Evolutionary conservation across 352 stramenopile genomes (phyloP).

Genomic region (Aphanomyces invadans): DNA sequence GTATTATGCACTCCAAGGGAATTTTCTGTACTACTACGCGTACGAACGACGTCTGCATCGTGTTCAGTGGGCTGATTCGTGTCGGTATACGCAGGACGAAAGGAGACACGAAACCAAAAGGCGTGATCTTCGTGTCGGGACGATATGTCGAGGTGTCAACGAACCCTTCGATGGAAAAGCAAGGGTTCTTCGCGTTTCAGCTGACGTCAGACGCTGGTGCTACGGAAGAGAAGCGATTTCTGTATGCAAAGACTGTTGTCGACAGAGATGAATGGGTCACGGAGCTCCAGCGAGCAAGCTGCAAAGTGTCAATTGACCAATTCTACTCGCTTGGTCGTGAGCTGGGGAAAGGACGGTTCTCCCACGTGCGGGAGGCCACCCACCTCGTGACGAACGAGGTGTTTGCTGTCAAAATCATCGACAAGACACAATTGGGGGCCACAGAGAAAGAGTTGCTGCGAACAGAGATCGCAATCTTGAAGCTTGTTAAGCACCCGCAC

Average conservation of each 20-base stretch:
- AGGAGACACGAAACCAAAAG: constrained; percentile 63
- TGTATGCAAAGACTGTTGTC: constrained; percentile 73
- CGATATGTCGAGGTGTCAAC: constrained; percentile 66
- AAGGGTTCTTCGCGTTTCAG: constrained; percentile 81
- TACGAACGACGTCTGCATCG: constrained; percentile 29
- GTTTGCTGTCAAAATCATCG: constrained; percentile 88
- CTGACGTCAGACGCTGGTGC: constrained; percentile 67
- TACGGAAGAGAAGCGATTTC: constrained; percentile 59
- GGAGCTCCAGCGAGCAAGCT: constrained; percentile 65
- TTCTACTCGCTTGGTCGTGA: constrained; percentile 85
- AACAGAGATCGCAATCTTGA: constrained; percentile 91
- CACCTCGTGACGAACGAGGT: constrained; percentile 40
- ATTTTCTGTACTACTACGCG: constrained; percentile 85
- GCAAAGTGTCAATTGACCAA: constrained; percentile 85
- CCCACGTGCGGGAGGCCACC: constrained; percentile 72
- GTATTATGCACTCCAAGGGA: constrained; percentile 79
- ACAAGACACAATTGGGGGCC: constrained; percentile 83
- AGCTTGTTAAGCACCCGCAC: constrained; percentile 85
- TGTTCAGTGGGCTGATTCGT: neutral
- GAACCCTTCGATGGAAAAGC: constrained; percentile 64
- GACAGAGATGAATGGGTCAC: constrained; percentile 72
- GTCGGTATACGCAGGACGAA: constrained; percentile 31
- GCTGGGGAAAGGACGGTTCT: constrained; percentile 85
- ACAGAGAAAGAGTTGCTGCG: constrained; percentile 86
- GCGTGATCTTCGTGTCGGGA: constrained; percentile 70